Evolutionary conservation across 345 rosid species (phyloP), one percentile per base, ranked within the genome.

Genomic region (Anacardium occidentale): DNA sequence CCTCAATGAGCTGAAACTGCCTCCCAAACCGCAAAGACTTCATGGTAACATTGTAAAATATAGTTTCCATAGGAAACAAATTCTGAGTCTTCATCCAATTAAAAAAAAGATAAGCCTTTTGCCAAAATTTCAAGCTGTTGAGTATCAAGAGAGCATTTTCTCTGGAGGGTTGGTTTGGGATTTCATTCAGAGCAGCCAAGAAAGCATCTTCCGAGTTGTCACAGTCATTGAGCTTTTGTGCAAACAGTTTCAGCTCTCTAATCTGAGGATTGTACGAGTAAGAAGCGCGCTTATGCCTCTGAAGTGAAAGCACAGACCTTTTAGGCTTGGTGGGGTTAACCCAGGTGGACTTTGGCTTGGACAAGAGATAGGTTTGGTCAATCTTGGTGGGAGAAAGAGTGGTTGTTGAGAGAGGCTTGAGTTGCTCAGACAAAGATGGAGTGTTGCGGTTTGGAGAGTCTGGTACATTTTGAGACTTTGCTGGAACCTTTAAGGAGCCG

Each of bases 341-440:
- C 93, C 92, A 89, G 3, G 84, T 89, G 61, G 97, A 92, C 76
- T 90, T 90, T 5, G 97, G 94, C 68, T 88, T 90, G 17, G 89
- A 79, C 77, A 89, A 74, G 80, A 86, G 75, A 3, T 74, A 84
- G 56, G 87, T 65, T 74, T 78, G 82, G 26, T 74, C 68, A 15
- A 66, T 75, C 48, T 44, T 65, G 34, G 76, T 69, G 40, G 84
- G 59, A 69, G 88, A 75, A 34, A 90, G 89, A 9, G 88, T 87
- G 44, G 93, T 87, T 18, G 87, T 62, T 34, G 91, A 90, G 66
- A 94, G 88, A 61, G 93, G 91, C 83, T 80, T 88, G 67, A 91
- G 97, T 60, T 91, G 98, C 61, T 94, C 98, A 63, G 97, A 86
- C 34, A 90, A 81, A 80, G 98, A 87, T 42, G 91, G 83, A 64